Evolutionary conservation across 2,329 filamentous ascomycete species (phyloP), one percentile per base, ranked within the genome.

Genomic region (Sclerotinia borealis): DNA sequence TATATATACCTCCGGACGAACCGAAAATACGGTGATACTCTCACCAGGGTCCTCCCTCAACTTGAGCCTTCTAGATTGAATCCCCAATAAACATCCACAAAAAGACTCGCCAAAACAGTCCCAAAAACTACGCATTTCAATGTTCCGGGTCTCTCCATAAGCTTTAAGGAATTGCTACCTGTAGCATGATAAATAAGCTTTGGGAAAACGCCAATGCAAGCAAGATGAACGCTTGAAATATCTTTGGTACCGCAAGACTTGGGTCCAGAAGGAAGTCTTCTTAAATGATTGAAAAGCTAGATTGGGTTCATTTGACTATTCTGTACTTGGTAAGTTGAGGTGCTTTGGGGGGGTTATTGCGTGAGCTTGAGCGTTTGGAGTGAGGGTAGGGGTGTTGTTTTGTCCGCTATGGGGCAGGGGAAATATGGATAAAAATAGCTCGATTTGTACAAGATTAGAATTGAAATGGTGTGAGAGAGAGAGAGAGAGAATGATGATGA

Each of bases 121-220:
- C 67, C 67, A 55, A 68, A 64, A 37, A 55, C 61, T 10, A 65
- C 49, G 50, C 65, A 67, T 31, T 65, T 37, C 8, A 67, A 52
- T 19, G 60, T 34, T 61, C 67, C 65, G 19, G 66, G 59, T 19
- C 22, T 62, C 10, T 65, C 34, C 8, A 64, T 56, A 19, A 63
- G 43, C 15, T 43, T 36, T 19, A 68, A 31, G 10, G 34, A 25
- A 36, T 66, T 55, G n/a, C 37, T 56, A 19, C 47, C 64, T 15
- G 63, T 54, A 36, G 60, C 36, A 17, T 65, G 37, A n/a, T 65
- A n/a, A 7, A 50, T 48, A 41, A 68, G 49, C 27, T 49, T 39
- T 47, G 65, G 65, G 15, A 61, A 49, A 31, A 31, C 39, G 43
- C 41, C 43, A 47, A 56, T 27, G 29, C 50, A 39, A 31, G 51